Percentiles rank a stretch among this genome's conserved stretches.
These are phyloP conservation scores for Suillus hirtellus DNA, from an alignment of 768 basidiomycete genomes.

Conservation along the genomic window DNA sequence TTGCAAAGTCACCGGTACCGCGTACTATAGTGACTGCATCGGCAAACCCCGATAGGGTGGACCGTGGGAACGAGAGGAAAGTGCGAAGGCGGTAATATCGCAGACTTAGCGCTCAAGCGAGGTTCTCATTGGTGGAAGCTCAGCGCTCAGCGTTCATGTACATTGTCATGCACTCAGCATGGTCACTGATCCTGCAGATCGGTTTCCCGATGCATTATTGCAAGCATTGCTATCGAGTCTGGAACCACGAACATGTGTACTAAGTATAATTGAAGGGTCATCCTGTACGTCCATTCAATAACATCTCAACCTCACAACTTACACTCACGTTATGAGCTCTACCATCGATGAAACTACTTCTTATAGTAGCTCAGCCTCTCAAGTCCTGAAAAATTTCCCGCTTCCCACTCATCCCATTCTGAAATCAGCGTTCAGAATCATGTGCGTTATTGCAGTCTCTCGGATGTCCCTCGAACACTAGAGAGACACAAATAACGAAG, in stretches of 20 bases:
- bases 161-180: background rate
- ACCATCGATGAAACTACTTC: background rate
- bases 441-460: conserved; percentile 1
- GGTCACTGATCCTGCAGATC: background rate
- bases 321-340: background rate
- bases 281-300: background rate
- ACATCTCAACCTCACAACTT: background rate
- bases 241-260: background rate
- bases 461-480: background rate
- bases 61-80: too few relatives aligned
- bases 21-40: too few relatives aligned
- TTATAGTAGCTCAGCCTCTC: background rate
- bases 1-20: too few relatives aligned
- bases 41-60: too few relatives aligned
- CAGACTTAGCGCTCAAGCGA: too few relatives aligned
- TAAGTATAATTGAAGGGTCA: background rate
- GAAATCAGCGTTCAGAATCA: background rate
- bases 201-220: background rate
- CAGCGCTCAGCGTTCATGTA: background rate
- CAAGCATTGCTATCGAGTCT: background rate
- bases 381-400: background rate
- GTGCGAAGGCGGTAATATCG: too few relatives aligned
- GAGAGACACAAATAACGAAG: background rate
- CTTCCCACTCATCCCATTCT: too few relatives aligned
- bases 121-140: too few relatives aligned